Evolutionary conservation across 108 stramenopile species (phyloP).

Genomic region (Skeletonema costatum): DNA sequence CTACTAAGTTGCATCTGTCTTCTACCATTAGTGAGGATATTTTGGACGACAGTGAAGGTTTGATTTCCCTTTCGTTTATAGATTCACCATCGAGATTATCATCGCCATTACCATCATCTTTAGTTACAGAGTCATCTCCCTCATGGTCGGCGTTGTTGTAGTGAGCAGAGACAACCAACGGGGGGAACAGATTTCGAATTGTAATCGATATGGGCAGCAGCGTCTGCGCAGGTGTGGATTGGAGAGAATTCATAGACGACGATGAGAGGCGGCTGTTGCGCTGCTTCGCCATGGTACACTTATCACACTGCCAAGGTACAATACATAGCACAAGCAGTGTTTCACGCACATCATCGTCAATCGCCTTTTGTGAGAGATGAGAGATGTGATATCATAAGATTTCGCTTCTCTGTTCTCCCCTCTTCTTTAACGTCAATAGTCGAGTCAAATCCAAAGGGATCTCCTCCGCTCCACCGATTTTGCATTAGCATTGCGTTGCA

Average conservation of each 20-base stretch:
- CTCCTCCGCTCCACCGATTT: background rate
- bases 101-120: background rate
- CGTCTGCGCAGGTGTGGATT: background rate
- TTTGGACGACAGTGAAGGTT: background rate
- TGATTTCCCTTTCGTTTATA: background rate
- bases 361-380: no score
- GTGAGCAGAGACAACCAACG: background rate
- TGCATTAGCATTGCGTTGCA: background rate
- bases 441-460: no score
- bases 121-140: background rate
- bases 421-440: background rate
- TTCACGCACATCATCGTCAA: no score
- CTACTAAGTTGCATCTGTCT: slow-evolving; percentile 14
- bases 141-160: background rate
- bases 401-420: background rate
- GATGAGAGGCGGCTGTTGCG: no score
- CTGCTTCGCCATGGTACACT: background rate
- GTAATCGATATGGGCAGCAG: slow-evolving; percentile 12
- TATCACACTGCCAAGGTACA: no score
- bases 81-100: background rate
- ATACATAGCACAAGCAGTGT: no score
- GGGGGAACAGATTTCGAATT: slow-evolving; percentile 21
- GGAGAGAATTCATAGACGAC: no score
- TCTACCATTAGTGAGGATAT: background rate
- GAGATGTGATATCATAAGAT: no score